Percentiles rank a stretch among this genome's conserved stretches.
Evolutionary conservation across 164 flowering plant species (phyloP).

Genomic region (Aristolochia californica): DNA sequence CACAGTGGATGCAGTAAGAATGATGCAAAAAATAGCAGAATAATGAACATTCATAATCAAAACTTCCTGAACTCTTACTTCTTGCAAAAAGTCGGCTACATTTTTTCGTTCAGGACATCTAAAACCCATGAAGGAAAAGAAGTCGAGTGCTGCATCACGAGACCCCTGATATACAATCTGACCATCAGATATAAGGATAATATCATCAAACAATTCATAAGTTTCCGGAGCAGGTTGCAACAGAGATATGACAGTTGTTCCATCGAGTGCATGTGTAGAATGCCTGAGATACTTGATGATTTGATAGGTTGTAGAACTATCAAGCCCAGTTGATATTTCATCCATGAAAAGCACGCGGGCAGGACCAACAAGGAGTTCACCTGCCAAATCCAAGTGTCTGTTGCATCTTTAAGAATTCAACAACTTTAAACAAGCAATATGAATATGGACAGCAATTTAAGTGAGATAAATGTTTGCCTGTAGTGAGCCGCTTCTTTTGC

Average conservation of each 20-base stretch:
- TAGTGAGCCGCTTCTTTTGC: conserved; percentile 91
- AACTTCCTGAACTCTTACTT: conserved; percentile 39
- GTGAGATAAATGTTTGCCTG: conserved; percentile 44
- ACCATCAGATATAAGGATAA: conserved; percentile 83
- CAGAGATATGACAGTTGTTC: conserved; percentile 79
- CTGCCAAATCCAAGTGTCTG: conserved; percentile 31
- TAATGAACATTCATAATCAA: not conserved
- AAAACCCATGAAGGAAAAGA: conserved; percentile 82
- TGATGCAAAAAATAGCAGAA: not conserved
- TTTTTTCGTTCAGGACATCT: conserved; percentile 79
- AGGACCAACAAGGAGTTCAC: conserved; percentile 83
- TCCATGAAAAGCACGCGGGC: conserved; percentile 95
- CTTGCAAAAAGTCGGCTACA: conserved; percentile 97
- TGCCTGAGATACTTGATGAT: conserved; percentile 77
- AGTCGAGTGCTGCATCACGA: conserved; percentile 55
- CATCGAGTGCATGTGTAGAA: conserved; percentile 69
- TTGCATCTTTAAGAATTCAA: conserved; percentile 11
- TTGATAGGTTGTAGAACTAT: conserved; percentile 92
- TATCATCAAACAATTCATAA: conserved; percentile 88
- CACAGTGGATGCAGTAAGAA: no score
- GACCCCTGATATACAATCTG: conserved; percentile 95
- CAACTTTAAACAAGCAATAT: not conserved
- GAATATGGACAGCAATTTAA: no score
- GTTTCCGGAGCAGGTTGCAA: conserved; percentile 98
- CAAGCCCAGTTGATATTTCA: conserved; percentile 96